These are phyloP conservation scores for Dichotomocladium elegans DNA, from an alignment of 371 early-diverging fungal species.

Conservation along the genomic window DNA sequence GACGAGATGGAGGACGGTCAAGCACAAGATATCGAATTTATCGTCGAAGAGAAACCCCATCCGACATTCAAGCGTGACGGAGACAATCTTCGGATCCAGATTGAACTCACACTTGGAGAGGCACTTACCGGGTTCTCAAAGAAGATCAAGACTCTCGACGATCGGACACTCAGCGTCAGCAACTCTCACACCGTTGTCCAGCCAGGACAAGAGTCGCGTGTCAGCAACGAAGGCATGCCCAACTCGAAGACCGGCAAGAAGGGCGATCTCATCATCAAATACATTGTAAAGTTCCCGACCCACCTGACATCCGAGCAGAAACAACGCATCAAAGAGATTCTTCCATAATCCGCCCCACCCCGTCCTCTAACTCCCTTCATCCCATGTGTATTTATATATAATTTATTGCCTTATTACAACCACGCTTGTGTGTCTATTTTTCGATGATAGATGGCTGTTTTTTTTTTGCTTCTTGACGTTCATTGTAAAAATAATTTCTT, in stretches of 20 bases:
- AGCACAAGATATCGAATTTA: constrained; percentile 89
- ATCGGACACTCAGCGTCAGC: constrained; percentile 63
- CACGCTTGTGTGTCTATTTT: background rate
- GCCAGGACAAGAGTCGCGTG: constrained; percentile 74
- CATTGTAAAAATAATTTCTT: too few species aligned
- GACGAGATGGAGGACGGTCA: constrained; percentile 83
- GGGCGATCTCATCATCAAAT: constrained; percentile 82
- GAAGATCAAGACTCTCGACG: constrained; percentile 76
- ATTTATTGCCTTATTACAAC: background rate
- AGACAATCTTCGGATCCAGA: constrained; percentile 69
- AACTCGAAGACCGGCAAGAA: constrained; percentile 75
- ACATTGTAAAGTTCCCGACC: constrained; percentile 79
- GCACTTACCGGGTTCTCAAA: constrained; percentile 81
- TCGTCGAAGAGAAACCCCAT: constrained; percentile 95
- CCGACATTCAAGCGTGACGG: constrained; percentile 84
- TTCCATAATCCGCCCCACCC: too few species aligned
- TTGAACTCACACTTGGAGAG: constrained; percentile 75
- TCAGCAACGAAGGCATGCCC: constrained; percentile 92
- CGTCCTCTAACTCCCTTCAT: background rate
- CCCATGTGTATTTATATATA: background rate
- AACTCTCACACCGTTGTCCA: constrained; percentile 58
- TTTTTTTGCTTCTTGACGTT: constrained; percentile 19
- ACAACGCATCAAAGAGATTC: constrained; percentile 44
- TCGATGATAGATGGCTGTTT: too few species aligned
- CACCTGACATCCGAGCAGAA: constrained; percentile 70